These are phyloP conservation scores for Hericium alpestre DNA, from an alignment of 768 basidiomycete species.

Conservation along the genomic window DNA sequence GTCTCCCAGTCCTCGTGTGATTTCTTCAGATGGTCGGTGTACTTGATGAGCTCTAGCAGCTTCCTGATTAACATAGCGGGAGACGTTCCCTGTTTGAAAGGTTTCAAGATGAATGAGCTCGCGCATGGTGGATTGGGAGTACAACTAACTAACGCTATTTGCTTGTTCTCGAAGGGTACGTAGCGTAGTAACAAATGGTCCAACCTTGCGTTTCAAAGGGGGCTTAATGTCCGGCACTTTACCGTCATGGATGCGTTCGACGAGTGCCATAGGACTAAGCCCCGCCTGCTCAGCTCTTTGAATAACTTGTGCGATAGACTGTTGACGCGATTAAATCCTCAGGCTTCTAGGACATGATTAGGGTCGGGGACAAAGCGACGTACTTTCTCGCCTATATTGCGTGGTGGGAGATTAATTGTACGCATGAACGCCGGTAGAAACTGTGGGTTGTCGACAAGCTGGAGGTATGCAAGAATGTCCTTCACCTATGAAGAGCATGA, in stretches of 20 bases:
- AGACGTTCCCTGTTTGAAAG: conserved; percentile 34
- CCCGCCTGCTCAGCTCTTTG: conserved; percentile 40
- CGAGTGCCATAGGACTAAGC: conserved; percentile 44
- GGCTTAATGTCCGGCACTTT: conserved; percentile 56
- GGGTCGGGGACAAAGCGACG: background rate
- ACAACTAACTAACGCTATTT: conserved; percentile 41
- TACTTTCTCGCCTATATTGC: conserved; percentile 75
- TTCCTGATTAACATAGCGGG: conserved; percentile 55
- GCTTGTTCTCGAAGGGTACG: conserved; percentile 42
- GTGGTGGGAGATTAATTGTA: conserved; percentile 61
- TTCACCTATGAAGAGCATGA: conserved; percentile 42
- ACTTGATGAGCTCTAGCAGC: conserved; percentile 47
- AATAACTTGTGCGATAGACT: conserved; percentile 56
- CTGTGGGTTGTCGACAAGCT: conserved; percentile 65
- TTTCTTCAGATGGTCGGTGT: conserved; percentile 58
- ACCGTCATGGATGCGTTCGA: conserved; percentile 55
- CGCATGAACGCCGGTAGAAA: conserved; percentile 59
- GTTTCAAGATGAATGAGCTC: background rate
- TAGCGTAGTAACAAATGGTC: conserved; percentile 48
- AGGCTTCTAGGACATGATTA: background rate
- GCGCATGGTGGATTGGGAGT: background rate
- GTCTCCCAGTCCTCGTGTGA: conserved; percentile 66
- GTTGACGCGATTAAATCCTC: background rate
- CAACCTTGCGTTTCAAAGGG: conserved; percentile 51
- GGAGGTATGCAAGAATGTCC: conserved; percentile 73